These are phyloP conservation scores for Pythium guiyangense DNA, from an alignment of 352 stramenopile species.

Conservation along the genomic window DNA sequence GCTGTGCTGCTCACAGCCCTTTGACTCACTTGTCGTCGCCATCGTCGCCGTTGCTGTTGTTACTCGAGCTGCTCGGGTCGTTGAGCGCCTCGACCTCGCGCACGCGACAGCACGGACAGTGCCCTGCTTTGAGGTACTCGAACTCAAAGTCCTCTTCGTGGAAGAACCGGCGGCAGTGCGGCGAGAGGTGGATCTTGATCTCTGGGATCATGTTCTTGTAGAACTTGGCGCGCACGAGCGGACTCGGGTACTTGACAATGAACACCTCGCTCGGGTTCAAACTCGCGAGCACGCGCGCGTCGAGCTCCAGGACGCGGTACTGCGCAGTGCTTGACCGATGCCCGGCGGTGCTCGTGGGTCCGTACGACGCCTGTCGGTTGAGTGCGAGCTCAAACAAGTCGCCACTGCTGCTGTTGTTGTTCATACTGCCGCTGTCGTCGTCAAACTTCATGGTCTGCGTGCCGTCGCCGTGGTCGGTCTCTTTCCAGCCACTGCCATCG, in stretches of 20 bases:
- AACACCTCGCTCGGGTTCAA: conserved; percentile 85
- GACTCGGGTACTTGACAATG: conserved; percentile 72
- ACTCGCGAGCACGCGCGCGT: conserved; percentile 61
- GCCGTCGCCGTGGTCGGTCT: conserved; percentile 52
- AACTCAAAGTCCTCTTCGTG: conserved; percentile 96
- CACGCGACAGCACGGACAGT: conserved; percentile 88
- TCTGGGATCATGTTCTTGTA: conserved; percentile 94
- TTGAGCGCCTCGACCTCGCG: conserved; percentile 33
- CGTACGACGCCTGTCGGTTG: conserved; percentile 75
- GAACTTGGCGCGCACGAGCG: conserved; percentile 54
- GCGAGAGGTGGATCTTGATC: conserved; percentile 89
- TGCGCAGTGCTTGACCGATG: conserved; percentile 41
- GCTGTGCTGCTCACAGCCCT: too few relatives aligned
- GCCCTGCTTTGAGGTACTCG: conserved; percentile 81
- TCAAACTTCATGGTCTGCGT: conserved; percentile 81
- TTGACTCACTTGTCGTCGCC: conserved; percentile 15
- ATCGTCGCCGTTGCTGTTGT: not conserved
- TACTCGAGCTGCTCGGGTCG: not conserved
- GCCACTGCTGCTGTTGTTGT: conserved; percentile 13
- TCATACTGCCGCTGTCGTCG: conserved; percentile 40
- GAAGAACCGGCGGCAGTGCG: conserved; percentile 91
- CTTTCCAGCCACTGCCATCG: conserved; percentile 40
- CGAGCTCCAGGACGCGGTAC: conserved; percentile 78
- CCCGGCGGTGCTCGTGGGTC: conserved; percentile 24
- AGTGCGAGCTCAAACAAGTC: conserved; percentile 85